These are phyloP conservation scores for Cytospora piceicola DNA, from an alignment of 2,329 filamentous ascomycete genomes.

Conservation along the genomic window DNA sequence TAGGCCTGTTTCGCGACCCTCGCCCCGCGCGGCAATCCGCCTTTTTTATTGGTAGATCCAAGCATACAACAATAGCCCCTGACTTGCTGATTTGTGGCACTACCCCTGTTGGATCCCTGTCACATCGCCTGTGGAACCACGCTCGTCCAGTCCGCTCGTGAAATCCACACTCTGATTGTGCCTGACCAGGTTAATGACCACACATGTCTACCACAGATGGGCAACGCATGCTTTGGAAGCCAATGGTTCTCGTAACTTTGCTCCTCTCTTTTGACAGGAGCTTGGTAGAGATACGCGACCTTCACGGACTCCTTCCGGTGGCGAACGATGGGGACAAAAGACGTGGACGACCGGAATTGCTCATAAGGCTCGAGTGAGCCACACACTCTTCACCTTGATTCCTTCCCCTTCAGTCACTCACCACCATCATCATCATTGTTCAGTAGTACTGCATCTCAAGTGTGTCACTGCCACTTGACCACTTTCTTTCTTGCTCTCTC, in stretches of 20 bases:
- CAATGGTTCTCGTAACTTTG: neutral
- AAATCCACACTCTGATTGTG: too few relatives aligned
- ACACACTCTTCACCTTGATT: neutral
- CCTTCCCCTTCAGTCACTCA: neutral
- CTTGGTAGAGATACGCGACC: neutral
- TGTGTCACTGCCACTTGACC: neutral
- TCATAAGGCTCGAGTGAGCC: slow-evolving; percentile 21
- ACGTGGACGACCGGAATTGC: neutral
- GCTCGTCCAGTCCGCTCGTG: too few relatives aligned
- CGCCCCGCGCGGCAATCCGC: neutral
- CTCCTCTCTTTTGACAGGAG: neutral
- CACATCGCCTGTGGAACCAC: neutral
- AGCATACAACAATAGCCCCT: neutral
- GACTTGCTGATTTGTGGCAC: neutral
- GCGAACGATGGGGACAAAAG: neutral
- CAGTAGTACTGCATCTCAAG: neutral
- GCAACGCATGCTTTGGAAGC: neutral
- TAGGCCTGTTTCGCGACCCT: slow-evolving; percentile 1
- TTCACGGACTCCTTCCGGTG: neutral
- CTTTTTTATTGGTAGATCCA: neutral
- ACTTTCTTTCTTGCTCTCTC: neutral
- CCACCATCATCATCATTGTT: neutral
- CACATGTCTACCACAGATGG: neutral
- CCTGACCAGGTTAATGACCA: neutral
- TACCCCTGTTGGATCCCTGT: neutral